A percentile compares a stretch with the other conserved stretches of the same genome.
These are phyloP conservation scores for Metschnikowia chrysomelidarum DNA, from an alignment of 805 yeast species.

Conservation along the genomic window DNA sequence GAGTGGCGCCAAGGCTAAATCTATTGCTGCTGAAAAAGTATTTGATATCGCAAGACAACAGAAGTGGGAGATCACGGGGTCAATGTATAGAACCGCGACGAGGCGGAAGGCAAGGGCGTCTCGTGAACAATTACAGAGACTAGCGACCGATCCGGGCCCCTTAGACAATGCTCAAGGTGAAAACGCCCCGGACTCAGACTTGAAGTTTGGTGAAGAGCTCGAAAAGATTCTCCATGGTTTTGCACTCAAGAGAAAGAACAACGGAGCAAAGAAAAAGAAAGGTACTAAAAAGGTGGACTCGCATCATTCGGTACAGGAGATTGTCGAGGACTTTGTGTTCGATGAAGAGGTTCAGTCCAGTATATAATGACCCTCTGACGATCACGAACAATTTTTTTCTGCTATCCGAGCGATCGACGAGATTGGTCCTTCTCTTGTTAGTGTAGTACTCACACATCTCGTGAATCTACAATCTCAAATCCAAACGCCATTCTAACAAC, in stretches of 20 bases:
- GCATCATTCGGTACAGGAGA: too few species aligned
- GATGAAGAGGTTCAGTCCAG: too few species aligned
- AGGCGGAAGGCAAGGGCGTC: conserved; percentile 24
- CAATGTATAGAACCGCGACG: conserved; percentile 26
- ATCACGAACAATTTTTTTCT: too few species aligned
- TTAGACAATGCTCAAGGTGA: neutral
- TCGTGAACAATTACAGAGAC: conserved; percentile 8
- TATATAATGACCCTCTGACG: too few species aligned
- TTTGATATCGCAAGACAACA: conserved; percentile 34
- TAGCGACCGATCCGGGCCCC: conserved; percentile 4
- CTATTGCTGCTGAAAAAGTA: conserved; percentile 27
- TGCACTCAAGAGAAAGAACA: conserved; percentile 1
- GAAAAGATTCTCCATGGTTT: conserved; percentile 8
- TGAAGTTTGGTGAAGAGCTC: conserved; percentile 6
- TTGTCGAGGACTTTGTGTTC: too few species aligned
- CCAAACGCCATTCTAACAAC: too few species aligned
- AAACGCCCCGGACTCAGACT: neutral
- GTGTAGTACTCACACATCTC: too few species aligned
- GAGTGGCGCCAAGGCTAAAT: conserved; percentile 31
- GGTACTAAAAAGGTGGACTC: too few species aligned
- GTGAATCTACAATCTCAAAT: too few species aligned
- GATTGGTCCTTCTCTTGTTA: too few species aligned
- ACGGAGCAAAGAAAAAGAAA: neutral
- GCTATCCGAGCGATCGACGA: too few species aligned
- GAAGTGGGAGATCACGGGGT: conserved; percentile 36